Evolutionary conservation across 1,284 basidiomycete species (phyloP), one percentile per base, ranked within the genome.

Genomic region (Fomitopsis betulina): DNA sequence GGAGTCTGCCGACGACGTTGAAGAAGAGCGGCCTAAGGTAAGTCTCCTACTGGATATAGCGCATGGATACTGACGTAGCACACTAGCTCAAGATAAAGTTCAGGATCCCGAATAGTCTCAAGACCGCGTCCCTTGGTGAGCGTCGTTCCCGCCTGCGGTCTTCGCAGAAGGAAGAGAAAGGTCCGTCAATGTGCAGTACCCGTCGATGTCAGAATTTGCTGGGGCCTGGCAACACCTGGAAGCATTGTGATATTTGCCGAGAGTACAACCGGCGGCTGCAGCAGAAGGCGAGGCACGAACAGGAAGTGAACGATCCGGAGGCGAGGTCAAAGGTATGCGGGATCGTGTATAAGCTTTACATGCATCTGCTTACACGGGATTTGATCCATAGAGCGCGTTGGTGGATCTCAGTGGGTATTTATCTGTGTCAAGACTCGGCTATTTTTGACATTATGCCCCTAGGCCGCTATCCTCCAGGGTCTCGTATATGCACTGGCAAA

Each of bases 201-300:
- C 27, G 40, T 3, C 21, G 43, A 10, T 67, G 66, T 43, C 56
- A 58, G 50, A 65, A 63, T 53, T 23, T 66, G 13, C 57, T 67
- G 27, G 9, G 42, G 1, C 58, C 54, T 19, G 58, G 40, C n/a
- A 56, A 62, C 38, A 53, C 51, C 32, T 70, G 69, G 68, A 72
- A 74, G 56, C 65, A 66, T 3, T 77, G 75, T 60, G 63, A 70
- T 9, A 45, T 65, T 32, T 77, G 76, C 60, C 69, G 73, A 5
- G 63, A 68, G 17, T 68, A 69, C 40, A 66, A 68, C 53, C 66
- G 71, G 23, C 63, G 61, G 43, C 60, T 65, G 10, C 64, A 71
- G 55, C 59, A 50, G 53, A 45, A 45, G 37, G 32, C 23, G 10
- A n/a, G 43, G 56, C 32, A 45, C 23, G 37, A 42, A 4, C 13